Conservation (phyloP, 495 filamentous ascomycete species). For the Xylaria palmicola region DNA sequence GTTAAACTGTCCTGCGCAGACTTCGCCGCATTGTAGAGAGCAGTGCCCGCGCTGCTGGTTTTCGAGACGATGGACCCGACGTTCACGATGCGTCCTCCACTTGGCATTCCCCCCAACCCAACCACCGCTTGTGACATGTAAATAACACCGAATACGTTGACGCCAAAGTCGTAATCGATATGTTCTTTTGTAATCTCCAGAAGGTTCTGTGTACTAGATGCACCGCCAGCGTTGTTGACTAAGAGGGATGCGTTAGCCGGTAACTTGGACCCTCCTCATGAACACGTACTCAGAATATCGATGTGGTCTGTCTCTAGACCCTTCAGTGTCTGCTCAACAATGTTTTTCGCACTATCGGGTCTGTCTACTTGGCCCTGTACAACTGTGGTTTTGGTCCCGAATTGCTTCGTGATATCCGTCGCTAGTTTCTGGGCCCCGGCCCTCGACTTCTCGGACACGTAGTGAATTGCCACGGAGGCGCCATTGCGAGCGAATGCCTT, state of each 20-base stretch:
- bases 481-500: constrained; percentile 38
- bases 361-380: constrained; percentile 38
- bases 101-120: constrained; percentile 38
- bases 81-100: constrained; percentile 46
- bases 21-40: constrained; percentile 34
- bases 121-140: constrained; percentile 41
- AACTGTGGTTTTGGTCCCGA: constrained; percentile 28
- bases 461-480: constrained; percentile 34
- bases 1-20: constrained; percentile 35
- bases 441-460: constrained; percentile 26
- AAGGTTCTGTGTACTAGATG: neutral
- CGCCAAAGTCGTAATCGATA: constrained; percentile 20
- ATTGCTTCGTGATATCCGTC: constrained; percentile 22
- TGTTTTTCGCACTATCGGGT: constrained; percentile 25
- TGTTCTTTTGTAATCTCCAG: constrained; percentile 14
- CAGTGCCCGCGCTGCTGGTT: constrained; percentile 1
- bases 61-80: constrained; percentile 44
- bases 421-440: constrained; percentile 24
- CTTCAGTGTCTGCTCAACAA: constrained; percentile 34
- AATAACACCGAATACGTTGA: constrained; percentile 38
- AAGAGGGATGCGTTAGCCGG: constrained; percentile 12
- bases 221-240: constrained; percentile 24
- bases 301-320: constrained; percentile 32
- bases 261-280: neutral
- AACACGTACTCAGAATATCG: constrained; percentile 38